phyloP scores from a whole-genome alignment of 2,329 filamentous ascomycete species.

The Colletotrichum gloeosporioides region DNA sequence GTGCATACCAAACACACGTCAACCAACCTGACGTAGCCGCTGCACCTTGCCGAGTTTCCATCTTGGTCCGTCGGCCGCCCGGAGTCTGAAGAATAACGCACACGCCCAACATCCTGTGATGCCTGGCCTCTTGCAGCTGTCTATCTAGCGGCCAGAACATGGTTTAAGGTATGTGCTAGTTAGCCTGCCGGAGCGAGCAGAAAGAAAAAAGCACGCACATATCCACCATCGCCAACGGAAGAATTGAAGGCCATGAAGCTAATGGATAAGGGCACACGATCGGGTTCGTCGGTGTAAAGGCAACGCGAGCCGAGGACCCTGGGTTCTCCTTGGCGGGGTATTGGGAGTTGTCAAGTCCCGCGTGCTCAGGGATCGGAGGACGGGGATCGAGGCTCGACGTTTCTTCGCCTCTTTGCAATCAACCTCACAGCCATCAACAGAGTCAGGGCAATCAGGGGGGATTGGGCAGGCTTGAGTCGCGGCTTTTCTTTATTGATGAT shows the following conservation, averaged over 20 bases:
- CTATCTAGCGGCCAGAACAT: neutral
- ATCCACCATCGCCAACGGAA: neutral
- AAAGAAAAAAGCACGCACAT: neutral
- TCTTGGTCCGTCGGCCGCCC: neutral
- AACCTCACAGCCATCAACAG: neutral
- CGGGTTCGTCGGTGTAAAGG: neutral
- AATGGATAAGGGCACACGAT: neutral
- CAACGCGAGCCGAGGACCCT: conserved; percentile 12
- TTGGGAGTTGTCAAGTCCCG: neutral
- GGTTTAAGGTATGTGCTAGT: neutral
- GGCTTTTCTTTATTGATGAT: neutral
- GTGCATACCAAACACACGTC: neutral
- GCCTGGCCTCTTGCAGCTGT: neutral
- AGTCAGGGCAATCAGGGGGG: neutral
- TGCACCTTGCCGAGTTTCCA: neutral
- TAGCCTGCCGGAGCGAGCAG: neutral
- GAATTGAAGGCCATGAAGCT: neutral
- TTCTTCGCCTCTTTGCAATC: neutral
- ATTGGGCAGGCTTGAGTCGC: neutral
- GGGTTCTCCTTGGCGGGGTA: neutral
- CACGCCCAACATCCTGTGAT: neutral
- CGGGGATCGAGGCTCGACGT: neutral
- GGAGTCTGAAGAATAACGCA: neutral
- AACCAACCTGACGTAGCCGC: neutral
- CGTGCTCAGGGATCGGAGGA: neutral